A percentile compares a stretch with the other conserved stretches of the same genome.
phyloP scores from a whole-genome alignment of 345 rosid species.

The Acer campestre region DNA sequence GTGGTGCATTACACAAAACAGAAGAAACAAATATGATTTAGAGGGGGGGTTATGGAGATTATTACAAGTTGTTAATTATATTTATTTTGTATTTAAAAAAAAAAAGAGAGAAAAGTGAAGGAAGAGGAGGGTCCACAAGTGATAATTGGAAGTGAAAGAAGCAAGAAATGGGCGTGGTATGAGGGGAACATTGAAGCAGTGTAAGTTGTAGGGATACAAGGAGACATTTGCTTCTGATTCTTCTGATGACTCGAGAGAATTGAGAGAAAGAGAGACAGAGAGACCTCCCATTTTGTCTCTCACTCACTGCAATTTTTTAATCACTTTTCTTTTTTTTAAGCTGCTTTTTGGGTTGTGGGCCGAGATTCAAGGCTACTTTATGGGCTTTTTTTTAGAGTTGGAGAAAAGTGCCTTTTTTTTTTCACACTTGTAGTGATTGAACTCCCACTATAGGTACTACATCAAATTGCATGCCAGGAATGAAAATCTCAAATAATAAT shows the following conservation, averaged over 20 bases:
- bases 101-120: too few species aligned
- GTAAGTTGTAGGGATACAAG: constrained; percentile 58
- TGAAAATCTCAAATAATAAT: not conserved
- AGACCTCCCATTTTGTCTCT: constrained; percentile 36
- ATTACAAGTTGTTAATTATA: too few species aligned
- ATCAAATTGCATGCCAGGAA: constrained; percentile 1
- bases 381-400: constrained; percentile 10
- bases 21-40: too few species aligned
- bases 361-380: constrained; percentile 23
- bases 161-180: constrained; percentile 38
- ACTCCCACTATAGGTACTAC: not conserved
- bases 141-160: constrained; percentile 35
- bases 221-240: constrained; percentile 52
- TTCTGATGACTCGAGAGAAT: constrained; percentile 16
- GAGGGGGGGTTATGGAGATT: too few species aligned
- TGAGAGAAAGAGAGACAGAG: not conserved
- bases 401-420: not conserved
- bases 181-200: constrained; percentile 62
- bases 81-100: not conserved
- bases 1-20: too few species aligned
- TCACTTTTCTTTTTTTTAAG: not conserved
- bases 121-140: constrained; percentile 16
- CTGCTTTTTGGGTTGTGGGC: constrained; percentile 8
- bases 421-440: not conserved
- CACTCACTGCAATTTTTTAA: not conserved